phyloP scores from a whole-genome alignment of 2,329 filamentous ascomycete species.

The Talaromyces amestolkiae region DNA sequence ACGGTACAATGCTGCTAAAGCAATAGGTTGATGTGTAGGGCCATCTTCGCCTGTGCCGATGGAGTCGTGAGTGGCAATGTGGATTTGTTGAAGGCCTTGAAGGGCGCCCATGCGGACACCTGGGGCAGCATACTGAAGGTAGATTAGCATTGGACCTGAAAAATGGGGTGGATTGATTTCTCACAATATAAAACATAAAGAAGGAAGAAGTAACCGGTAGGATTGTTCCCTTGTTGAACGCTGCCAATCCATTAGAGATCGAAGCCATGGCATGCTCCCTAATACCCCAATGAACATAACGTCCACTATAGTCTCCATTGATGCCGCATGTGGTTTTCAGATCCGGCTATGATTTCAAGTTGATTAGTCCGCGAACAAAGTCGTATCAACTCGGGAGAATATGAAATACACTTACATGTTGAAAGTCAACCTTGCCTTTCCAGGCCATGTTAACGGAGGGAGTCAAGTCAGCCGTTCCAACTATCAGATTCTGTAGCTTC shows the following conservation, averaged over 20 bases:
- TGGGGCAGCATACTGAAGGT: conserved; percentile 51
- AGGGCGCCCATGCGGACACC: conserved; percentile 61
- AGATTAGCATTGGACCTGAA: neutral
- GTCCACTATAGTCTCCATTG: conserved; percentile 53
- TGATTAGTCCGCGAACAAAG: no score
- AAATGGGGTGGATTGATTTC: neutral
- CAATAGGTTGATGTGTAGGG: conserved; percentile 63
- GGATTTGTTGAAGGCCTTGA: conserved; percentile 55
- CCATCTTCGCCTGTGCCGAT: conserved; percentile 61
- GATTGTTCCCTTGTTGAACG: conserved; percentile 55
- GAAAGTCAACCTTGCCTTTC: conserved; percentile 52
- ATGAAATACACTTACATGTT: conserved; percentile 39
- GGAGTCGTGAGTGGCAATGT: conserved; percentile 61
- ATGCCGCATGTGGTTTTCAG: conserved; percentile 42
- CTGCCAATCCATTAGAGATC: conserved; percentile 74
- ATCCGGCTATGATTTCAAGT: conserved; percentile 25
- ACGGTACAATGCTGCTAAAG: conserved; percentile 56
- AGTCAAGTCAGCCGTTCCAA: conserved; percentile 54
- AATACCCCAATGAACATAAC: conserved; percentile 58
- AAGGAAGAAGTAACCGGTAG: conserved; percentile 59
- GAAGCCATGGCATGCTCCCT: conserved; percentile 64
- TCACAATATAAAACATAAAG: conserved; percentile 59
- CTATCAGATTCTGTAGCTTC: conserved; percentile 50
- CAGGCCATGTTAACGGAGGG: conserved; percentile 58
- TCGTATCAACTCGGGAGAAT: no score